Evolutionary conservation across 306 rosid genomes (phyloP).

Genomic region (Parietaria judaica): DNA sequence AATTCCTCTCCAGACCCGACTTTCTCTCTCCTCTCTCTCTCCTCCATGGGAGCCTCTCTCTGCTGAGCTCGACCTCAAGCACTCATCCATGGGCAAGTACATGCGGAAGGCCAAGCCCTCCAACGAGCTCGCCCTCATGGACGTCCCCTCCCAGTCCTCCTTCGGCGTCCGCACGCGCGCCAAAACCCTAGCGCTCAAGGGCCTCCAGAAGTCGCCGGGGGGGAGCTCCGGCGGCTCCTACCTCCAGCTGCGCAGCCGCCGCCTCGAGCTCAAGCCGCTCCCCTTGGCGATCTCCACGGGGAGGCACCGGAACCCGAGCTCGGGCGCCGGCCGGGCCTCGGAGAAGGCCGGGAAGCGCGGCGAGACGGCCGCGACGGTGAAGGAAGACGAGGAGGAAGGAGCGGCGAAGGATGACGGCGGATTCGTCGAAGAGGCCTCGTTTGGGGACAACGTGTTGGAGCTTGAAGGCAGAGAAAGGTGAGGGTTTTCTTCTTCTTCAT

Average conservation of each 20-base stretch:
- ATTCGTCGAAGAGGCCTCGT: constrained; percentile 55
- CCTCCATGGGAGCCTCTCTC: constrained; percentile 27
- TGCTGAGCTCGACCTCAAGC: background rate
- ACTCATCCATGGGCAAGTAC: constrained; percentile 72
- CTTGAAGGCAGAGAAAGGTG: constrained; percentile 90
- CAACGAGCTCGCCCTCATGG: constrained; percentile 52
- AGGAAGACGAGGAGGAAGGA: constrained; percentile 9
- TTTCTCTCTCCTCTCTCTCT: background rate
- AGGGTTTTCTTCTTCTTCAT: constrained; percentile 10
- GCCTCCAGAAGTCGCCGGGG: constrained; percentile 38
- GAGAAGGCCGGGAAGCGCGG: constrained; percentile 11
- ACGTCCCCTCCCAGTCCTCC: constrained; percentile 42
- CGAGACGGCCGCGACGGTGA: constrained; percentile 7
- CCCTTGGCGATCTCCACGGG: background rate
- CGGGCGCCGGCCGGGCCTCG: constrained; percentile 29
- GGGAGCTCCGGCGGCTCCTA: constrained; percentile 40
- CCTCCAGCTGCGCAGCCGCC: constrained; percentile 82
- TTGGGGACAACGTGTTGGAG: constrained; percentile 82
- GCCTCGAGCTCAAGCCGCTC: constrained; percentile 33
- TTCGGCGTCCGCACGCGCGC: constrained; percentile 89
- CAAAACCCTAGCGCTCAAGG: constrained; percentile 72
- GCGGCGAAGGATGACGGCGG: constrained; percentile 23
- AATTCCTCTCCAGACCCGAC: background rate
- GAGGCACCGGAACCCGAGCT: constrained; percentile 37
- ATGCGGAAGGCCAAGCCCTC: constrained; percentile 66